Evolutionary conservation across 805 yeast species (phyloP), one percentile per base, ranked within the genome.

Genomic region (Kregervanrija pseudodelftensis): DNA sequence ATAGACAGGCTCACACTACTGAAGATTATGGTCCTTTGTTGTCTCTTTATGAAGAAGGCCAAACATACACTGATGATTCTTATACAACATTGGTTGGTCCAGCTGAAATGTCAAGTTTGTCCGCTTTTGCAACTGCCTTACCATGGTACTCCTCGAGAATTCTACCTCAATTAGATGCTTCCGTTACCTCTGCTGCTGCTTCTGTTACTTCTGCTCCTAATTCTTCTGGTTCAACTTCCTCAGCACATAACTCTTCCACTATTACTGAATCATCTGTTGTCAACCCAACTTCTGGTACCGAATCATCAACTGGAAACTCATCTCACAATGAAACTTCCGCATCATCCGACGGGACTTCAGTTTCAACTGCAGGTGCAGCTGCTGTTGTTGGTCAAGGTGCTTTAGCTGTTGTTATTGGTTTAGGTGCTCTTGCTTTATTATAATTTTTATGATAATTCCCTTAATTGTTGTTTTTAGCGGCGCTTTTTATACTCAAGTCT

Each of bases 21-120:
- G 53, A 44, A 14, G 63, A 57, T 36, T 65, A 64, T 17, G 47
- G 57, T 2, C 61, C 50, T 11, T 56, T 70, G 39, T 53, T 70
- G 9, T 41, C 55, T 12, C 54, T 68, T 43, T 69, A 68, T 37
- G 37, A 50, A 37, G 50, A 53, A 30, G 66, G 63, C 33, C 54
- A 52, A 31, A 70, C 73, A 38, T 70, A 69, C 57, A 70, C 69
- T 10, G 73, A 70, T 53, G 64, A 68, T 42, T 59, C 70, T n/a
- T 70, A 68, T 58, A 70, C 74, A 38, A 69, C 74, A 33, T 58
- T 70, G 46, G 57, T 65, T 46, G 51, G 59, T 44, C 31, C 54
- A 28, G 48, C 42, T 1, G 45, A 45, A 36, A 39, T 43, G 17
- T 34, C 50, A 3, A 41, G 55, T 4, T 45, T 61, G 22, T 52